phyloP scores from a whole-genome alignment of 192 early-diverging fungal genomes.

The Piromyces finnis region DNA sequence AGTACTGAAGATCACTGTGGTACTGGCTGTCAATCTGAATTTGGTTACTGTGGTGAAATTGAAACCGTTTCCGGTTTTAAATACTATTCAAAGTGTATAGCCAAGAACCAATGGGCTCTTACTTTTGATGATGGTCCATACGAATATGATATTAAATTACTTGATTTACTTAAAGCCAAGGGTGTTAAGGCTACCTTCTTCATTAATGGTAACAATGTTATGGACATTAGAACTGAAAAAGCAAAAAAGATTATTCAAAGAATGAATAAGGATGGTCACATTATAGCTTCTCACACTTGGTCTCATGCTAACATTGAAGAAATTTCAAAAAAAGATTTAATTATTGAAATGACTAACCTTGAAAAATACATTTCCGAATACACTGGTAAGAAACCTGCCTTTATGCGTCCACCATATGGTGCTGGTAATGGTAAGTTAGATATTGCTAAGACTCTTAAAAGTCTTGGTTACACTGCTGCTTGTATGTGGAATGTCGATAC shows the following conservation, averaged over 20 bases:
- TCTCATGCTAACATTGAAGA: slow-evolving; percentile 10
- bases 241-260: slow-evolving; percentile 2
- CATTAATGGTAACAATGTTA: slow-evolving; percentile 38
- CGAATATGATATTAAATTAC: slow-evolving; percentile 2
- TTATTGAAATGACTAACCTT: not conserved
- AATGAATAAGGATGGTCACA: slow-evolving; percentile 13
- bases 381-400: slow-evolving; percentile 1
- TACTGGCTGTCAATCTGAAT: not conserved
- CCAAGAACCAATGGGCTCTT: slow-evolving; percentile 22
- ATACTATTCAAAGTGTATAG: slow-evolving; percentile 6
- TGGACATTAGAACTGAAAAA: not conserved
- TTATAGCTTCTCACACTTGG: slow-evolving; percentile 32
- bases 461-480: slow-evolving; percentile 15
- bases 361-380: not conserved
- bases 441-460: slow-evolving; percentile 8
- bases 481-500: slow-evolving; percentile 11
- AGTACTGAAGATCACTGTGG: not conserved
- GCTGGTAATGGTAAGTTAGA: slow-evolving; percentile 1
- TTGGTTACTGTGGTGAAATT: not conserved
- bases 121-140: slow-evolving; percentile 46
- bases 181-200: slow-evolving; percentile 44
- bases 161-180: slow-evolving; percentile 6
- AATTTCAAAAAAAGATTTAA: not conserved
- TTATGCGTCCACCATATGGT: slow-evolving; percentile 35
- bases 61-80: not conserved